phyloP scores from a whole-genome alignment of 106 monocot genomes.

The Dendrobium officinale region DNA sequence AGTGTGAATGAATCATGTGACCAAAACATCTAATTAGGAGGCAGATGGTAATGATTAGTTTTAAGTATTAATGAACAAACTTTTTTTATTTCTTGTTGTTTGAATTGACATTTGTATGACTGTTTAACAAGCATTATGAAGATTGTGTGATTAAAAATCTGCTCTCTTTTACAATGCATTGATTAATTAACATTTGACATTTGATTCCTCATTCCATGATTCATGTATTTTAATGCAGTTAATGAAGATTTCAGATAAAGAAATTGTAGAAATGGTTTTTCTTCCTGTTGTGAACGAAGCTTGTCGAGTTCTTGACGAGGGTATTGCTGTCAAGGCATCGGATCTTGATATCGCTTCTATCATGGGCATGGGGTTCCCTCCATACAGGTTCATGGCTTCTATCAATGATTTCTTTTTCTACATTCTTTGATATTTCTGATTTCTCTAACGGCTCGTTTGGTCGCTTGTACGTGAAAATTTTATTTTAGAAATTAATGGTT shows the following conservation, averaged over 20 bases:
- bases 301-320: conserved; percentile 62
- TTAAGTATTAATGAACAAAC: background rate
- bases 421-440: background rate
- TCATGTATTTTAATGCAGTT: conserved; percentile 30
- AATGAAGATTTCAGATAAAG: conserved; percentile 40
- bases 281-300: conserved; percentile 75
- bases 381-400: conserved; percentile 36
- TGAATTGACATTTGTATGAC: background rate
- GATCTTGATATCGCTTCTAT: conserved; percentile 70
- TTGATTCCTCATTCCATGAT: background rate
- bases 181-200: background rate
- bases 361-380: conserved; percentile 81
- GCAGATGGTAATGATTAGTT: background rate
- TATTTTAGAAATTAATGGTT: background rate
- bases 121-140: background rate
- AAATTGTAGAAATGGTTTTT: conserved; percentile 71
- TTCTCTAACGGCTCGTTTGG: background rate
- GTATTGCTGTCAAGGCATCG: conserved; percentile 56
- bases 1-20: background rate
- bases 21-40: background rate
- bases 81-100: background rate
- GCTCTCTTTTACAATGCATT: background rate
- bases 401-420: background rate
- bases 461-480: background rate
- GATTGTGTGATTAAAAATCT: background rate